Evolutionary conservation across 73 alveolate species (phyloP), one percentile per base, ranked within the genome.

Genomic region (Chromera velia): DNA sequence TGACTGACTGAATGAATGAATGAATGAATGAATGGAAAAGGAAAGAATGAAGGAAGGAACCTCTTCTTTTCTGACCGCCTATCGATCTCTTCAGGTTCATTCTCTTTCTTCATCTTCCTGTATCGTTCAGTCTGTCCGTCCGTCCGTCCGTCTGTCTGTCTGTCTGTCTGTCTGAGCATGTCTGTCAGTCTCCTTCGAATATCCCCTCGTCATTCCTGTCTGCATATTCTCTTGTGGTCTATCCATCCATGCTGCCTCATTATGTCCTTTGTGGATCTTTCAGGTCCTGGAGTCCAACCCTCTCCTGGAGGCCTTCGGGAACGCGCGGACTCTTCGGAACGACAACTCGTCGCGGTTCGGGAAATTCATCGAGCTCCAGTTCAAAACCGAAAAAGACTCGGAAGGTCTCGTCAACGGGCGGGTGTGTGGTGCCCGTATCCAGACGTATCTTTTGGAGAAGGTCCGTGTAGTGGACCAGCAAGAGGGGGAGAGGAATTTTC

Each of bases 261-360:
- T 13, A 19, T 13, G 19, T 46, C 65, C 9, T 10, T 46, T 19
- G n/a, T 19, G 19, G n/a, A 46, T 46, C 19, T 10, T 13, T 19
- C 88, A 90, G 77, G 92, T 93, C 69, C 83, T 94, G 71, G 98
- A 94, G 78, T 91, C 97, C 55, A 94, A 91, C 86, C 98, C 98
- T 6, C 82, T 94, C 32, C 80, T 94, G 34, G 97, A 94, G 84
- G 97, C 97, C 24, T 89, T 94, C 82, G 98, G 98, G 32, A 94
- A 94, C 75, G 98, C 98, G 22, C 90, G 92, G 81, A 90, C 94
- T 13, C 67, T 88, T 75, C 90, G 86, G 69, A 88, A 88, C 67
- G 90, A 91, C 76, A 91, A 88, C 77, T 78, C 90, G n/a, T 72
- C 91, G 47, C 86, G 98, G 68, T 94, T 94, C 72, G 97, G 98